Percentiles rank a stretch among this genome's conserved stretches.
Conservation (phyloP, 1,284 basidiomycete genomes). For the Neolentinus lepideus region DNA sequence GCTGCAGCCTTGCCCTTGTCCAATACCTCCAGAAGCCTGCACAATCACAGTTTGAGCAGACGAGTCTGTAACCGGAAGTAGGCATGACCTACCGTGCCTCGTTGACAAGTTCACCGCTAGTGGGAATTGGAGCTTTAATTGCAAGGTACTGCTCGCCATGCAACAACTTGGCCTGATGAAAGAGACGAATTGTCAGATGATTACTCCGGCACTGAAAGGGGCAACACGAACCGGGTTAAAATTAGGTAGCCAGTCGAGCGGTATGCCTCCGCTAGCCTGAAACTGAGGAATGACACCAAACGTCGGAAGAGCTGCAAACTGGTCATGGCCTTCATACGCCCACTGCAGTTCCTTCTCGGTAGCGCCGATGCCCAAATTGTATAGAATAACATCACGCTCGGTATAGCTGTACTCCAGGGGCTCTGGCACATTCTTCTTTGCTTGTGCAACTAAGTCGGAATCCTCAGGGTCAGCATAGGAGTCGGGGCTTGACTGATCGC, state of each 20-base stretch:
- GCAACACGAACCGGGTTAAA: slow-evolving; percentile 73
- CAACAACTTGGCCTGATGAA: slow-evolving; percentile 80
- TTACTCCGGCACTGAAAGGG: not conserved
- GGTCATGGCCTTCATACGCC: slow-evolving; percentile 86
- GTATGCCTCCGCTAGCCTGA: slow-evolving; percentile 49
- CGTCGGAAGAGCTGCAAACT: slow-evolving; percentile 85
- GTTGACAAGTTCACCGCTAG: slow-evolving; percentile 78
- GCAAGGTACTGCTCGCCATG: slow-evolving; percentile 96
- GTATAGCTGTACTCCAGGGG: slow-evolving; percentile 68
- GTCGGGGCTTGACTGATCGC: slow-evolving; percentile 27
- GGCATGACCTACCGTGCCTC: slow-evolving; percentile 49
- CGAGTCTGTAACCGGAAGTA: not conserved
- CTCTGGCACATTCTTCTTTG: slow-evolving; percentile 61
- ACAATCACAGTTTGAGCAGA: not conserved
- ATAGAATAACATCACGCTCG: slow-evolving; percentile 91
- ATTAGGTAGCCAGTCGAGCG: slow-evolving; percentile 88
- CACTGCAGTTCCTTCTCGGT: slow-evolving; percentile 89
- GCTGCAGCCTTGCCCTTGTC: slow-evolving; percentile 89
- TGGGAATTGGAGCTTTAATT: slow-evolving; percentile 86
- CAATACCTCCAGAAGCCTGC: slow-evolving; percentile 69
- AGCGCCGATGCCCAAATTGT: slow-evolving; percentile 96
- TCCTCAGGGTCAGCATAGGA: slow-evolving; percentile 79
- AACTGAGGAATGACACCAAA: slow-evolving; percentile 98
- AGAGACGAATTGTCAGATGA: not conserved
- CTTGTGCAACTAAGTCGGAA: slow-evolving; percentile 74